Evolutionary conservation across 306 rosid genomes (phyloP).

Genomic region (Myrica gale): DNA sequence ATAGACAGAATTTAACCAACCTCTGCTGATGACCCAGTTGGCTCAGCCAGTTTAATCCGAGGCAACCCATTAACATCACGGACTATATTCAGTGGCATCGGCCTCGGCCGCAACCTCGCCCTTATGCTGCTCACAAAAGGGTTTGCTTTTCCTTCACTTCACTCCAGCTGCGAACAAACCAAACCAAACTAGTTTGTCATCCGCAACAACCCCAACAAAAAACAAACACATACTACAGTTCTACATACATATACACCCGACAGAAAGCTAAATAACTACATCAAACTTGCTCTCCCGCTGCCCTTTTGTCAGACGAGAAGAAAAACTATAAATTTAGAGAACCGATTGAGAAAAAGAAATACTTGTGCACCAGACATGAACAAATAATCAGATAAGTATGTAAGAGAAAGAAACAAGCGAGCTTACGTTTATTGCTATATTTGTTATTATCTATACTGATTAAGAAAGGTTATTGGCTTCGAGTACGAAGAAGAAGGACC

Average conservation of each 20-base stretch:
- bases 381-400: neutral
- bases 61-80: conserved; percentile 52
- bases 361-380: neutral
- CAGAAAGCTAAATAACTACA: neutral
- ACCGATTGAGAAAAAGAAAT: neutral
- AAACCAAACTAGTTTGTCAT: conserved; percentile 34
- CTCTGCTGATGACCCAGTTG: conserved; percentile 67
- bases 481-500: conserved; percentile 12
- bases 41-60: conserved; percentile 55
- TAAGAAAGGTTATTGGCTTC: conserved; percentile 20
- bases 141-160: conserved; percentile 49
- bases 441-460: neutral
- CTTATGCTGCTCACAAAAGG: conserved; percentile 38
- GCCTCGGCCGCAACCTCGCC: conserved; percentile 31
- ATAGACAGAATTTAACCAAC: conserved; percentile 34
- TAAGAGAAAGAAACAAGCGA: neutral
- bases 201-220: conserved; percentile 17
- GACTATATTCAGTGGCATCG: conserved; percentile 55
- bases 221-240: neutral
- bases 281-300: conserved; percentile 16
- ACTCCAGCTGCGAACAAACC: conserved; percentile 39
- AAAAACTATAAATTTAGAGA: neutral
- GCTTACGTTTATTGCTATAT: conserved; percentile 23
- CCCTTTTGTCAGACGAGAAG: neutral
- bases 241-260: neutral